Base-by-base conservation (phyloP, 345 rosid species). In the Erodium maritimum region DNA sequence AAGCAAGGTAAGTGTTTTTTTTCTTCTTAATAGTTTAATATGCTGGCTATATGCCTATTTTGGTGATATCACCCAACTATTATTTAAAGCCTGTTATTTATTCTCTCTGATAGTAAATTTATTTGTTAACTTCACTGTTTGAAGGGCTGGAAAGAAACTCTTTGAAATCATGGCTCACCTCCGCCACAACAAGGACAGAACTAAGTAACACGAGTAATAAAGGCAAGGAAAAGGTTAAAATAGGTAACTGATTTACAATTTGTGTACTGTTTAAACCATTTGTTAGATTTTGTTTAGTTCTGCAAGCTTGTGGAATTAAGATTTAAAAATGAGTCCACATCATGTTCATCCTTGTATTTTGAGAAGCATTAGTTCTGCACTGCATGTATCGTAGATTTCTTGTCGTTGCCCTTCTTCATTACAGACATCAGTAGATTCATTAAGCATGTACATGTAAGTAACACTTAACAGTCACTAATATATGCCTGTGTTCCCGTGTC, bases 141-240 rank as follows among this genome's bases (percentile, higher is more conserved):
- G 59, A 65, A 80, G 88, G 70, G 52, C 57, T 52, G 55, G 81
- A 73, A 71, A 78, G 79, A 58, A 76, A 68, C 59, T 62, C 68
- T 64, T 69, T 88, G 72, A 77, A 73, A 73, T 84, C 90, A 62
- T 88, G 96, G 95, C 90, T 91, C 48, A 50, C 62, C 60, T 79
- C 89, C 69, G 70, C 76, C 54, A 68, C 83, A 46, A 72, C 75
- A 69, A 71, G 63, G 42, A 69, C 69, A 57, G 77, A 67, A 65
- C 69, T n/a, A 37, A 33, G 60, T 22, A 52, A 59, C 53, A 21
- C 67, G 59, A 73, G 50, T 54, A 42, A 55, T 50, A 45, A 67
- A 34, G 63, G 67, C 56, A 62, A 65, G 61, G 75, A 70, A 19
- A 61, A 55, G 61, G 63, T 50, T 58, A 58, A 18, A 59, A 64